Conservation (phyloP, 2,329 filamentous ascomycete genomes). For the Fusarium xylarioides region DNA sequence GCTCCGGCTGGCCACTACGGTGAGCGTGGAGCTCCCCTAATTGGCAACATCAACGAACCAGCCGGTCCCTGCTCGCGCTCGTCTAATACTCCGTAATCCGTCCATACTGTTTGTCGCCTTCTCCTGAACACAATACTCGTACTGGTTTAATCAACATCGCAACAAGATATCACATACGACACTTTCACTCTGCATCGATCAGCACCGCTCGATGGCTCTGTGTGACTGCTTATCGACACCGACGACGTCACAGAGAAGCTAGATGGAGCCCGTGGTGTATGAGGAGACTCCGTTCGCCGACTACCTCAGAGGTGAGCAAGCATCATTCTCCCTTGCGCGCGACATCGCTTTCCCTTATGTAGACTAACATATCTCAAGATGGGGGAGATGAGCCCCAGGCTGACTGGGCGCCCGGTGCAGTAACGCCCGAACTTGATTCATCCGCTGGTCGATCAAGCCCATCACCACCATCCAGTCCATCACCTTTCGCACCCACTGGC, state of each 20-base stretch:
- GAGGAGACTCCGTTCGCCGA: constrained; percentile 88
- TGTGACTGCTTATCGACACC: constrained; percentile 39
- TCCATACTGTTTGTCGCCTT: constrained; percentile 24
- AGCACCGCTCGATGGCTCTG: constrained; percentile 44
- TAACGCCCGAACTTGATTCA: constrained; percentile 46
- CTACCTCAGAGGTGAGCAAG: constrained; percentile 80
- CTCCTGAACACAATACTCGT: constrained; percentile 34
- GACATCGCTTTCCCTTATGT: background rate
- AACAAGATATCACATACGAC: constrained; percentile 17
- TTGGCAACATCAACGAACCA: constrained; percentile 39
- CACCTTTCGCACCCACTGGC: constrained; percentile 65
- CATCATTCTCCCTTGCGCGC: background rate
- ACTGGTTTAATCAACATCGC: constrained; percentile 20
- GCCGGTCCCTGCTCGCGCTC: constrained; percentile 34
- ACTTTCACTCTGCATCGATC: constrained; percentile 15
- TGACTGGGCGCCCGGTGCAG: constrained; percentile 57
- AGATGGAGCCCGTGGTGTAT: constrained; percentile 86
- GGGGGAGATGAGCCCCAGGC: constrained; percentile 57
- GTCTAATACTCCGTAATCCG: constrained; percentile 17
- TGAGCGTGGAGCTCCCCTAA: constrained; percentile 41
- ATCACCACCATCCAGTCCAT: constrained; percentile 59
- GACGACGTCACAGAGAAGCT: constrained; percentile 43
- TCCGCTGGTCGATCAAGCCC: constrained; percentile 51
- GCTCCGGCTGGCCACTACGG: constrained; percentile 24
- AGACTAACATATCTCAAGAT: constrained; percentile 46